Percentiles rank a stretch among this genome's conserved stretches.
Conservation (phyloP, 179 eudicot genomes). For the Actinidia polygama region DNA sequence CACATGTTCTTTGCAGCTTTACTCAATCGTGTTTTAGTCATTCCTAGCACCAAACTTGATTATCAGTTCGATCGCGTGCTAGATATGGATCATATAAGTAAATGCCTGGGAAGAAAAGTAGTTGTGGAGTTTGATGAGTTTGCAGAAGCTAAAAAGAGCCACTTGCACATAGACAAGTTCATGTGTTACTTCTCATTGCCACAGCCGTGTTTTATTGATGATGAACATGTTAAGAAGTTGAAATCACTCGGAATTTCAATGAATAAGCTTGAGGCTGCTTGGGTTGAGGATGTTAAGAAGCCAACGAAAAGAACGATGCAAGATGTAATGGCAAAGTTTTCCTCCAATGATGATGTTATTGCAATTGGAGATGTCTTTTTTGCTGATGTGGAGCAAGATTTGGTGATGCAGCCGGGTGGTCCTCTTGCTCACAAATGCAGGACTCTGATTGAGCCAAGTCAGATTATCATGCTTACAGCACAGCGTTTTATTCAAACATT, state of each 20-base stretch:
- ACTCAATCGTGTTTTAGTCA: constrained; percentile 71
- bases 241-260: constrained; percentile 73
- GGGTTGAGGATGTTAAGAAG: constrained; percentile 87
- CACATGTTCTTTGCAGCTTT: constrained; percentile 97
- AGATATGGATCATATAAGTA: constrained; percentile 87
- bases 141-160: constrained; percentile 63
- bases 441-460: constrained; percentile 92
- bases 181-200: constrained; percentile 85
- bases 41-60: constrained; percentile 92
- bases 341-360: constrained; percentile 75
- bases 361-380: constrained; percentile 96
- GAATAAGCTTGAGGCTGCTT: constrained; percentile 76
- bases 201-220: constrained; percentile 77
- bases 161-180: constrained; percentile 73
- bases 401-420: constrained; percentile 99
- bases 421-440: constrained; percentile 92
- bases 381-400: constrained; percentile 83
- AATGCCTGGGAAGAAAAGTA: constrained; percentile 83
- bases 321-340: constrained; percentile 70
- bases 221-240: constrained; percentile 84
- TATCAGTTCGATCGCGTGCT: constrained; percentile 69
- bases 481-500: constrained; percentile 97
- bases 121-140: constrained; percentile 84
- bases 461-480: constrained; percentile 83
- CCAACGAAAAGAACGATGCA: constrained; percentile 66